A percentile compares a stretch with the other conserved stretches of the same genome.
phyloP scores from a whole-genome alignment of 73 alveolate species.

The Halteria grandinella region DNA sequence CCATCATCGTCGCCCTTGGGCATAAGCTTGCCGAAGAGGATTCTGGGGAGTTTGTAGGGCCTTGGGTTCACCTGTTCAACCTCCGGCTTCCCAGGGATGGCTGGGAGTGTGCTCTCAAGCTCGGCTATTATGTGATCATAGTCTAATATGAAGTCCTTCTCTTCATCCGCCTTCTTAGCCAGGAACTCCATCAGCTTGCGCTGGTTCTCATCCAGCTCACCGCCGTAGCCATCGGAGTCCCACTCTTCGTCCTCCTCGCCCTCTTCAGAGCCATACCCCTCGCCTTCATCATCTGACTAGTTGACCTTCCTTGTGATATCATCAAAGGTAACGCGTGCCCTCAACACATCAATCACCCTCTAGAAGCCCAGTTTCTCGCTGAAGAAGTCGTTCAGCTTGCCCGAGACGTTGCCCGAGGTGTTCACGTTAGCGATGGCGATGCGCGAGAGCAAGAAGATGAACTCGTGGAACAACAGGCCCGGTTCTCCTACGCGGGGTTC shows the following conservation, averaged over 20 bases:
- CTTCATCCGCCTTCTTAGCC: constrained; percentile 63
- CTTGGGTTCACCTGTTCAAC: constrained; percentile 83
- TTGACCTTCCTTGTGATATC: background rate
- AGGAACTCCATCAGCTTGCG: constrained; percentile 29
- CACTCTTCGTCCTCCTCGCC: constrained; percentile 56
- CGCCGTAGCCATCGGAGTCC: background rate
- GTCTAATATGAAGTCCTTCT: constrained; percentile 60
- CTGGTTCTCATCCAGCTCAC: constrained; percentile 18
- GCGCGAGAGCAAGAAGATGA: constrained; percentile 59
- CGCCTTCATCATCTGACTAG: background rate
- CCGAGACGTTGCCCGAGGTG: constrained; percentile 50
- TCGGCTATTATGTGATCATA: constrained; percentile 62
- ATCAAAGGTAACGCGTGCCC: constrained; percentile 4
- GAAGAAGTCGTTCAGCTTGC: constrained; percentile 65
- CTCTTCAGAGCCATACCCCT: constrained; percentile 20
- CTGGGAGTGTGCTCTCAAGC: constrained; percentile 75
- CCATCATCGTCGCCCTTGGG: constrained; percentile 69
- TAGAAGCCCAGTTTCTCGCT: constrained; percentile 63
- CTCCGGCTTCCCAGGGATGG: constrained; percentile 75
- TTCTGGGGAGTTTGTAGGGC: constrained; percentile 74
- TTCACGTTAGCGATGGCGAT: constrained; percentile 65
- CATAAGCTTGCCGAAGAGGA: constrained; percentile 65
- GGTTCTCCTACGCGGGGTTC: constrained; percentile 70
- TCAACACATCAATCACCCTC: background rate
- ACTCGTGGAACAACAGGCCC: constrained; percentile 64